phyloP scores from a whole-genome alignment of 2,329 filamentous ascomycete genomes.

The Cryphonectria parasitica region DNA sequence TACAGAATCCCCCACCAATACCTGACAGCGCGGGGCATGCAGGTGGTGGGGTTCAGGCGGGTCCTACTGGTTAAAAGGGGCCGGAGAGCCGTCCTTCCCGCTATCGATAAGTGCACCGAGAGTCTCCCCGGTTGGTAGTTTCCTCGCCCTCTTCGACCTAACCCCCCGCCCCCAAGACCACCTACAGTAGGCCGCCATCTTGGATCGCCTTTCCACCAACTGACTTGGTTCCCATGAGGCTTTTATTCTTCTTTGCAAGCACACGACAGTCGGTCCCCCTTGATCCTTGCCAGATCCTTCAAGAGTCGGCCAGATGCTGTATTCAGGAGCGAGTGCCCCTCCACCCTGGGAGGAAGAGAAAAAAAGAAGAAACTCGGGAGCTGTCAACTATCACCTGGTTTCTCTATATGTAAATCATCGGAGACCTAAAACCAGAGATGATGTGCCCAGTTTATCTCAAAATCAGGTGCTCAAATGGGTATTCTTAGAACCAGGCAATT shows the following conservation, averaged over 20 bases:
- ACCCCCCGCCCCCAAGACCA: not conserved
- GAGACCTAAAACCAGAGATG: not conserved
- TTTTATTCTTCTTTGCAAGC: not conserved
- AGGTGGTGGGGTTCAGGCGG: not conserved
- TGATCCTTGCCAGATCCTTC: not conserved
- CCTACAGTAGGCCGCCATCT: not conserved
- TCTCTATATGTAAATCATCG: not conserved
- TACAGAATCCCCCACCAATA: not conserved
- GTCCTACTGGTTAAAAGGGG: not conserved
- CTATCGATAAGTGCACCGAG: conserved; percentile 13
- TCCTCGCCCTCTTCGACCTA: not conserved
- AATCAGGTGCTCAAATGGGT: not conserved
- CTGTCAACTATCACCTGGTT: not conserved
- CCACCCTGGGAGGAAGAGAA: no score
- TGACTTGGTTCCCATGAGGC: not conserved
- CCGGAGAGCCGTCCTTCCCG: not conserved
- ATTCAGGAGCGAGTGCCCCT: not conserved
- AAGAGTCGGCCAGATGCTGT: not conserved
- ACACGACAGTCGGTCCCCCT: not conserved
- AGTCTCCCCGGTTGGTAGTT: not conserved
- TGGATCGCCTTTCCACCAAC: not conserved
- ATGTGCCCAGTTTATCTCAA: not conserved
- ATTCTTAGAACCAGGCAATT: not conserved
- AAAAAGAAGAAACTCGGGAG: not conserved
- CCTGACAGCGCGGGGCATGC: conserved; percentile 13